Evolutionary conservation across 805 yeast genomes (phyloP), one percentile per base, ranked within the genome.

Genomic region (Saturnispora ahearnii): DNA sequence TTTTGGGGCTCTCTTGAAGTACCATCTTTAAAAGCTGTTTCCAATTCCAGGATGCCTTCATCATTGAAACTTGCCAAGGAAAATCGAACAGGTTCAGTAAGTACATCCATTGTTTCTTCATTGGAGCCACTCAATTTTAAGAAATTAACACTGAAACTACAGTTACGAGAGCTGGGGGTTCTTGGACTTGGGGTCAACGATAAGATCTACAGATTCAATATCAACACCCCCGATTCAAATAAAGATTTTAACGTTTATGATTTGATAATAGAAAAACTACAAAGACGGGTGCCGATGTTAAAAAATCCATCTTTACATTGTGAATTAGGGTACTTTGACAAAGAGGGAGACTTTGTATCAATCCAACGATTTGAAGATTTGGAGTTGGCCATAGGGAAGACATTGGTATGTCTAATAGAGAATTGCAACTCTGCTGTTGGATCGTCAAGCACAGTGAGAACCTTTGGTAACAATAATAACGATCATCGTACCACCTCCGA

Each of bases 281-380:
- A 41, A 24, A 44, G 40, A 7, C 10, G 42, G 18, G 13, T 41
- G n/a, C 45, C 41, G 1, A 15, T 41, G 15, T 21, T 47, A 11
- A 34, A 28, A 21, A 18, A 8, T 24, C n/a, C 12, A 11, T 21
- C 30, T 7, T 8, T 46, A 11, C 4, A 18, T 9, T 59, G 64
- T 49, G 68, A 67, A 21, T 47, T 72, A 10, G 63, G 69, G 31
- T 72, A 70, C 50, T 55, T 62, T 13, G 75, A 72, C 47, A 69
- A 67, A 31, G 74, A 69, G 28, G 63, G 61, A 2, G 73, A 72
- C 51, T 45, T 62, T 48, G 59, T 70, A 5, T 45, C 62, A 2
- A 58, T 72, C 10, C 62, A 58, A 8, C 65, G 62, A 45, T 68
- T 64, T 40, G 64, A 61, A 22, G 74, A 71, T 52, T 54, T 72